A percentile compares a stretch with the other conserved stretches of the same genome.
Conservation (phyloP, 176 grass and related monocot genomes). For the Secale cereale region DNA sequence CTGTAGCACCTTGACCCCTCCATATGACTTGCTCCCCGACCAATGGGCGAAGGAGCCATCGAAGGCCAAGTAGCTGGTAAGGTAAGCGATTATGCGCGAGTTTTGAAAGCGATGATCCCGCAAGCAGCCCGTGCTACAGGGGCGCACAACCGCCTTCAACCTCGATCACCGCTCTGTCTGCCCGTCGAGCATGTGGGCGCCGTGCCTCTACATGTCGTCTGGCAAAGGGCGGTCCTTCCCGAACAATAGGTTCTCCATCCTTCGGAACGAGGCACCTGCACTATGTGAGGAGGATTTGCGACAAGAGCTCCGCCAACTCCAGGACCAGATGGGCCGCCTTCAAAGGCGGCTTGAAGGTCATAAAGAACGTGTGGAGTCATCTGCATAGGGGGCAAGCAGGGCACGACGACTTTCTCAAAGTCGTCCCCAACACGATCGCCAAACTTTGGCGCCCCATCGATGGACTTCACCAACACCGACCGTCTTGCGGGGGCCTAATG, state of each 20-base stretch:
- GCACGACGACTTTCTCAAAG: neutral
- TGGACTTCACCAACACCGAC: neutral
- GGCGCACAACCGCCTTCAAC: neutral
- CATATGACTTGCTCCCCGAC: neutral
- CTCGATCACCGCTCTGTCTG: neutral
- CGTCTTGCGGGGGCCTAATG: neutral
- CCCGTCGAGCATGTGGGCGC: neutral
- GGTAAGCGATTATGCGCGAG: neutral
- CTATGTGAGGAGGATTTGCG: neutral
- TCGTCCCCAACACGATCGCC: neutral
- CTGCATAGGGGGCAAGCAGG: neutral
- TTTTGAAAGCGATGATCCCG: neutral
- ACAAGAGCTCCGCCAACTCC: neutral
- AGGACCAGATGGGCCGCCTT: neutral
- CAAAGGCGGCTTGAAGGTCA: neutral
- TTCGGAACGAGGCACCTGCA: neutral
- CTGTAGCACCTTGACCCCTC: neutral
- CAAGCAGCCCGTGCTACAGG: neutral
- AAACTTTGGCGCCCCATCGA: neutral
- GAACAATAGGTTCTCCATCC: neutral
- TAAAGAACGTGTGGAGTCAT: neutral
- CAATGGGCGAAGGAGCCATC: neutral
- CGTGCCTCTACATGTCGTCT: neutral
- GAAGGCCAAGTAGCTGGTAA: neutral
- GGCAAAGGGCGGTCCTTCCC: neutral